Evolutionary conservation across 148 eudicot genomes (phyloP).

Genomic region (Simmondsia chinensis): DNA sequence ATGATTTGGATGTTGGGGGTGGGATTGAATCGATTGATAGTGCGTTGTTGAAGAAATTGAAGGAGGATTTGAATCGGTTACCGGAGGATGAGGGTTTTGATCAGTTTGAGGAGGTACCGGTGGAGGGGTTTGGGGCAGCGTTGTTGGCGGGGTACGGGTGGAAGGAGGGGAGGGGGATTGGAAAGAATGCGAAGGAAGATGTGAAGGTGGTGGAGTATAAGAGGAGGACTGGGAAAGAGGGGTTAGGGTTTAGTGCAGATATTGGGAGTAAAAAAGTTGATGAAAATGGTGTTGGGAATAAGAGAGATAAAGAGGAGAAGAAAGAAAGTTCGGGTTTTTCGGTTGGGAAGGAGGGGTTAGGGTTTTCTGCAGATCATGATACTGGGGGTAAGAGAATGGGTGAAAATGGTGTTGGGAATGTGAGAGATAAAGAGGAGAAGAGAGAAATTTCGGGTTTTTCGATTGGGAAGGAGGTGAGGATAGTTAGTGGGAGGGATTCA

Average conservation of each 20-base stretch:
- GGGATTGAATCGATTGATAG: conserved; percentile 11
- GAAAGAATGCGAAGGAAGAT: conserved; percentile 63
- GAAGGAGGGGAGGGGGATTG: conserved; percentile 78
- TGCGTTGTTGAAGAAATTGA: conserved; percentile 44
- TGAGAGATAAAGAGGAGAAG: conserved; percentile 2
- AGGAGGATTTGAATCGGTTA: conserved; percentile 45
- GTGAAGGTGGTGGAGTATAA: conserved; percentile 51
- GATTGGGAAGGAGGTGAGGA: conserved; percentile 50
- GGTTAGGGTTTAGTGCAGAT: conserved; percentile 53
- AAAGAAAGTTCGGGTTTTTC: not conserved
- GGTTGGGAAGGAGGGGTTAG: conserved; percentile 46
- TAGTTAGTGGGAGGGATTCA: conserved; percentile 44
- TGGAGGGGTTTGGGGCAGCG: conserved; percentile 73
- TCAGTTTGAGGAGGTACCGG: conserved; percentile 55
- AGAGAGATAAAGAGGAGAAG: conserved; percentile 8
- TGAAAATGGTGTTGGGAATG: not conserved
- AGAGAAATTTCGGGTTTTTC: conserved; percentile 4
- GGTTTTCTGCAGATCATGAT: conserved; percentile 40
- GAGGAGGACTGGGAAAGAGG: conserved; percentile 48
- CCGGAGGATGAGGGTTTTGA: conserved; percentile 57
- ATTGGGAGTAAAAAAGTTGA: conserved; percentile 4
- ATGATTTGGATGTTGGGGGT: not conserved
- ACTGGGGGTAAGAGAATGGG: conserved; percentile 4
- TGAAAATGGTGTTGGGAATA: not conserved
- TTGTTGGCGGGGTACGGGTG: conserved; percentile 86